Evolutionary conservation across 768 basidiomycete species (phyloP).

Genomic region (Termitomyces sp.): DNA sequence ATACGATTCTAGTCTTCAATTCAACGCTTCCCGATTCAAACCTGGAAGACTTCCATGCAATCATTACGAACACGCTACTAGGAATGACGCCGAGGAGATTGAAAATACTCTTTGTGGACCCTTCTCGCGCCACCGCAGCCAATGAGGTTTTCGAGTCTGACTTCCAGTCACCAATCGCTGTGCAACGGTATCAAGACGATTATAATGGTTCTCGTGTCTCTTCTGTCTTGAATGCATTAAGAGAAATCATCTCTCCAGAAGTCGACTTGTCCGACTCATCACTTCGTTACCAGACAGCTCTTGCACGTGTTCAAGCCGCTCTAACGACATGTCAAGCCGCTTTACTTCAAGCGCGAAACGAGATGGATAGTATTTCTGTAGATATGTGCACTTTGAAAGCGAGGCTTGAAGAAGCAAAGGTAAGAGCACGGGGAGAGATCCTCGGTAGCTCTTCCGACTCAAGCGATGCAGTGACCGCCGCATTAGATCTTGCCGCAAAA

Average conservation of each 20-base stretch:
- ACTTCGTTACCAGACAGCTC: conserved; percentile 30
- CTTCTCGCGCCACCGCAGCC: conserved; percentile 50
- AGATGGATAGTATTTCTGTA: conserved; percentile 28
- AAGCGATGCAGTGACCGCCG: conserved; percentile 26
- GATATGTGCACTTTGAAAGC: conserved; percentile 30
- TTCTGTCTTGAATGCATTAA: conserved; percentile 35
- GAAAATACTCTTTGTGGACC: conserved; percentile 47
- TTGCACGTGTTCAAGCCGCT: conserved; percentile 32
- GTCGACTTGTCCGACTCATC: conserved; percentile 5
- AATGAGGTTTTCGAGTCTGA: conserved; percentile 40
- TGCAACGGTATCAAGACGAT: conserved; percentile 63
- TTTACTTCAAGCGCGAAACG: conserved; percentile 23
- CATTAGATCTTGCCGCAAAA: conserved; percentile 29
- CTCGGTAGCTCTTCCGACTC: conserved; percentile 22
- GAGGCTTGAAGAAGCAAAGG: conserved; percentile 32
- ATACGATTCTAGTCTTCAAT: conserved; percentile 39
- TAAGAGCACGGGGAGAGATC: conserved; percentile 28
- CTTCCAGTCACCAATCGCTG: conserved; percentile 37
- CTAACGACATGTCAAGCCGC: conserved; percentile 29
- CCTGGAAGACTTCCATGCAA: conserved; percentile 2
- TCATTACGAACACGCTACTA: conserved; percentile 7
- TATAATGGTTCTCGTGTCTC: conserved; percentile 56
- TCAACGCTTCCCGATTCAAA: conserved; percentile 20
- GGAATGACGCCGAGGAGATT: conserved; percentile 16
- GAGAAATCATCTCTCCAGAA: conserved; percentile 14